These are phyloP conservation scores for Marvania coccoides DNA, from an alignment of 139 green algal genomes.

Conservation along the genomic window DNA sequence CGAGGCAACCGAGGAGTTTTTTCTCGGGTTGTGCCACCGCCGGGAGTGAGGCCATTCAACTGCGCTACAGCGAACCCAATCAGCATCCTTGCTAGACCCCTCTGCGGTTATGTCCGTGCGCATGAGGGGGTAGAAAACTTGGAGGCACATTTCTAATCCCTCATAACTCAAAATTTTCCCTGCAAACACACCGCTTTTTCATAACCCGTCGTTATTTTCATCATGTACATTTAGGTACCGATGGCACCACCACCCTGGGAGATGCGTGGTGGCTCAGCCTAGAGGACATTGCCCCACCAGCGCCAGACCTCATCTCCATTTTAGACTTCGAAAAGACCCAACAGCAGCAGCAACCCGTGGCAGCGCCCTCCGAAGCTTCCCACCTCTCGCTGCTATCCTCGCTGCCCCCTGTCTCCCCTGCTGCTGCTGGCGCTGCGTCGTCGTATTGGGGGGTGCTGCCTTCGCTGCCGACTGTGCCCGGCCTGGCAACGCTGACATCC, in stretches of 20 bases:
- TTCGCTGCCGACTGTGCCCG: no score
- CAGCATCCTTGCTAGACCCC: neutral
- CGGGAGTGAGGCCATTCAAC: neutral
- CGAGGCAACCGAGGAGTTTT: neutral
- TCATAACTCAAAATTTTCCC: neutral
- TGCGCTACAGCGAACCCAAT: neutral
- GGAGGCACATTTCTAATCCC: neutral
- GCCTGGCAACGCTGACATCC: no score
- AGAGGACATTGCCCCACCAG: conserved; percentile 8
- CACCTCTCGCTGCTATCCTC: neutral
- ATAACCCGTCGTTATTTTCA: neutral
- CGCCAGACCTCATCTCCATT: conserved; percentile 11
- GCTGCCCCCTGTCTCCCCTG: no score
- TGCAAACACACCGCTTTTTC: neutral
- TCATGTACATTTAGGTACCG: conserved; percentile 20
- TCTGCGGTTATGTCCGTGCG: neutral
- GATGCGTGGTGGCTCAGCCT: conserved; percentile 28
- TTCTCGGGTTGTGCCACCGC: neutral
- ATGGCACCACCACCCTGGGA: conserved; percentile 17
- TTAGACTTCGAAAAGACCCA: conserved; percentile 1
- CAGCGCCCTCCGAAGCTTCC: neutral
- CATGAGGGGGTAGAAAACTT: neutral
- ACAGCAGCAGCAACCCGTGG: neutral
- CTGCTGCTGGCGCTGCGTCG: no score
- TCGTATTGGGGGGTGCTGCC: no score